Evolutionary conservation across 345 rosid genomes (phyloP).

Genomic region (Zanthoxylum bungeanum): DNA sequence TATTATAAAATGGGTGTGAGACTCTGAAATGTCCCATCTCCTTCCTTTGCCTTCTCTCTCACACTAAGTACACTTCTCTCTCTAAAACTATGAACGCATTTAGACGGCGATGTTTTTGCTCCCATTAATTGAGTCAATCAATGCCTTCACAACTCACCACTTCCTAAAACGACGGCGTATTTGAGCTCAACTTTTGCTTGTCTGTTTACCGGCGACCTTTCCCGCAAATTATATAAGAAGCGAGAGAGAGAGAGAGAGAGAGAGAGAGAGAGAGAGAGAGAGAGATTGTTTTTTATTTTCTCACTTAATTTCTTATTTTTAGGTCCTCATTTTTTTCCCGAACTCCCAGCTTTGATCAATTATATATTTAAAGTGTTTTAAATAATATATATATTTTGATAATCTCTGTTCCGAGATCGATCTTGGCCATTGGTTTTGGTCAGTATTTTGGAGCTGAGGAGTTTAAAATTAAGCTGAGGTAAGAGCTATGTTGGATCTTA

Average conservation of each 20-base stretch:
- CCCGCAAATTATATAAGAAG: slow-evolving; percentile 1
- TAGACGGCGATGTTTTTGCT: slow-evolving; percentile 24
- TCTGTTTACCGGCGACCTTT: slow-evolving; percentile 6
- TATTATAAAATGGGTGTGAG: slow-evolving; percentile 32
- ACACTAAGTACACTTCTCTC: background rate
- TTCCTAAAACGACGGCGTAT: slow-evolving; percentile 14
- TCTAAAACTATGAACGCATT: slow-evolving; percentile 5
- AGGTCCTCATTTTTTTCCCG: background rate
- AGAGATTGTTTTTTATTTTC: slow-evolving; percentile 4
- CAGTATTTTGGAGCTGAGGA: slow-evolving; percentile 9
- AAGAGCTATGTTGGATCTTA: slow-evolving; percentile 82
- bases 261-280: too few species aligned
- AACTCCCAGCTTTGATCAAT: slow-evolving; percentile 3
- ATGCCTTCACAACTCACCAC: background rate
- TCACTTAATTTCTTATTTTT: slow-evolving; percentile 11
- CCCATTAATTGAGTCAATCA: slow-evolving; percentile 17
- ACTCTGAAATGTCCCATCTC: slow-evolving; percentile 41
- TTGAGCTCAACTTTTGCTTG: background rate
- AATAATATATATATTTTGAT: background rate
- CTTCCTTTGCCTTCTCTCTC: background rate
- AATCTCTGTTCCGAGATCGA: slow-evolving; percentile 23
- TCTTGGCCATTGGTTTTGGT: slow-evolving; percentile 18
- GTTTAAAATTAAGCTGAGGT: background rate
- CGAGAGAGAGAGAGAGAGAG: too few species aligned
- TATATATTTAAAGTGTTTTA: too few species aligned